Evolutionary conservation across 495 filamentous ascomycete species (phyloP).

Genomic region (Glarea lozoyensis): DNA sequence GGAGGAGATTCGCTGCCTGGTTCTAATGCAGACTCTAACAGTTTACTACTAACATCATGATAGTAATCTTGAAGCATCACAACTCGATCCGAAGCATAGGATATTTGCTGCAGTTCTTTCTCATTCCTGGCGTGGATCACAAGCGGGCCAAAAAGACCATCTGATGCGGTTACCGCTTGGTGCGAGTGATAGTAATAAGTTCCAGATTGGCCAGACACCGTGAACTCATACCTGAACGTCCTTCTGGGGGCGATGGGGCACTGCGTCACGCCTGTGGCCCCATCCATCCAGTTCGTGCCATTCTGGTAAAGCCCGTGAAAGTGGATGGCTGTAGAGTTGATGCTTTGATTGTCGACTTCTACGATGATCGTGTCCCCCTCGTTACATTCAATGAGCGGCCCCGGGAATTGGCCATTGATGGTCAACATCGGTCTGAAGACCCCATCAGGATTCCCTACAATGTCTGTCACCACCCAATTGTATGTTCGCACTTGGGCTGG

Average conservation of each 20-base stretch:
- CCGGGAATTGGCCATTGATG: constrained; percentile 48
- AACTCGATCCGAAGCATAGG: constrained; percentile 42
- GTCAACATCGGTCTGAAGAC: constrained; percentile 38
- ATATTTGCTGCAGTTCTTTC: constrained; percentile 27
- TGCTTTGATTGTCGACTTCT: constrained; percentile 34
- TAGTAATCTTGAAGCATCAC: constrained; percentile 52
- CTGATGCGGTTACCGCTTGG: constrained; percentile 30
- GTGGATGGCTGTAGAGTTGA: constrained; percentile 43
- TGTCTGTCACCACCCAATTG: constrained; percentile 39
- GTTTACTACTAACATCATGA: constrained; percentile 39
- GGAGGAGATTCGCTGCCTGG: constrained; percentile 47
- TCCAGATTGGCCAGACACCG: constrained; percentile 32
- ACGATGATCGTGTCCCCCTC: constrained; percentile 39
- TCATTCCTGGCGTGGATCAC: constrained; percentile 42
- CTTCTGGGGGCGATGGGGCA: constrained; percentile 55
- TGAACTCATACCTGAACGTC: constrained; percentile 37
- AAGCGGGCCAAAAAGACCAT: constrained; percentile 45
- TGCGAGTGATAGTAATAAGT: constrained; percentile 38
- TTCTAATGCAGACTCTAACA: constrained; percentile 40
- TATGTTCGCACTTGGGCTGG: constrained; percentile 38
- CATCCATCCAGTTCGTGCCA: constrained; percentile 54
- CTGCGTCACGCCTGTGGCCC: constrained; percentile 51
- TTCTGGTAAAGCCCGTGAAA: constrained; percentile 62
- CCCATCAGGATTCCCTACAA: constrained; percentile 43
- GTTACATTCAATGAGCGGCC: constrained; percentile 43